Evolutionary conservation across 2,329 filamentous ascomycete genomes (phyloP), one percentile per base, ranked within the genome.

Genomic region (Nothopassalora personata): DNA sequence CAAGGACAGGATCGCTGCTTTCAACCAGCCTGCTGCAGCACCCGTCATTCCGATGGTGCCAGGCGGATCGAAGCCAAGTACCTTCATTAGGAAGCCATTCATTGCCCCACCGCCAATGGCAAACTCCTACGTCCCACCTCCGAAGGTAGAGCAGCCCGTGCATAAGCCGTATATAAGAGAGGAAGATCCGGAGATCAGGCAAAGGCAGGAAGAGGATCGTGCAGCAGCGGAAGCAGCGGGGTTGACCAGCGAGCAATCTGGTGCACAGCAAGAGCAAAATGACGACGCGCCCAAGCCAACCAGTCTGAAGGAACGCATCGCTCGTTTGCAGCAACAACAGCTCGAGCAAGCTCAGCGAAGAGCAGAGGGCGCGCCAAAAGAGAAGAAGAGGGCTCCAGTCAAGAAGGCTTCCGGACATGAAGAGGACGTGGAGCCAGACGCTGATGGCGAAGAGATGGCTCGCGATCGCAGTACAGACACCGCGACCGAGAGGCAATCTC

Each of bases 21-120:
- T 99, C 79, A 99, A 99, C 76, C 94, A 93, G 73, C 80, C 90
- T 48, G 85, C 89, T 39, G 91, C 91, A 5, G 86, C 91, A 2
- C 94, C 94, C 8, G 80, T 94, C 60, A 84, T 91, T n/a, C 94
- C 94, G 1, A 93, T 95, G 77, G 96, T 96, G 72, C 90, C 91
- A 19, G 81, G 82, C 60, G 85, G 85, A 1, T 75, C 81, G 58
- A 72, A 77, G 10, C 78, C 81, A 31, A 81, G 82, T 63, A 81
- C 81, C 55, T 97, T 97, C 71, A 86, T 99, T 75, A 97, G 93
- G 81, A 97, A 97, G 76, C 91, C 93, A 0, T 99, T 97, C 69
- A 92, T 99, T 58, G 90, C 94, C 3, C 91, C 94, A 54, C 94
- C 94, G 18, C 94, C 94, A 0, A 96, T 91, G 74, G 88, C 91